Evolutionary conservation across 495 filamentous ascomycete genomes (phyloP), one percentile per base, ranked within the genome.

Genomic region (Chaetomium fimeti): DNA sequence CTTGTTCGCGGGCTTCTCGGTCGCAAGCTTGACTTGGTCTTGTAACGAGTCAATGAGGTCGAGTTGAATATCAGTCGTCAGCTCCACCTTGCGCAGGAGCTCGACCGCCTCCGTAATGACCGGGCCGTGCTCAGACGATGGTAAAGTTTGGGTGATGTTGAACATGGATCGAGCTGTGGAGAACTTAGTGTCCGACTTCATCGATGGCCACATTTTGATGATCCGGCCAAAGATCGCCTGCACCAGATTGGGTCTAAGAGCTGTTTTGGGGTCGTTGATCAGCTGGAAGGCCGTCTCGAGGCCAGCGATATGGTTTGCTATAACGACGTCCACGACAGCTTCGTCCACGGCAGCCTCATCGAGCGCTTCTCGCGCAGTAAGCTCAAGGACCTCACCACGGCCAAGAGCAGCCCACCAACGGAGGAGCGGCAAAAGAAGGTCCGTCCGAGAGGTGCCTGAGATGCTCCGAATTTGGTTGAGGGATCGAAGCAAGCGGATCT

Each of bases 401-500:
- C 73, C 74, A 40, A 88, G 71, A 6, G 73, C 70, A 45, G 82
- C 76, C 90, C 91, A 94, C 52, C 79, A 75, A 32, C 84, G 79
- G 32, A 97, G 77, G 1, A 89, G 61, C 3, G 91, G 90, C 25
- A 91, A 75, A 9, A 98, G 77, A 29, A 88, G 75, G 63, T 87
- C 85, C 3, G 87, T 88, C 47, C 90, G 85, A 6, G 88, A 88
- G 32, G 77, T 83, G 13, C 82, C 82, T 2, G 85, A 85, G 11
- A 88, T 81, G 69, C 89, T 92, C 45, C 87, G 85, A 29, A 91
- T 76, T 43, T 82, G 78, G 68, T 90, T 91, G 62, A 97, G 75
- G 38, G 89, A 76, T n/a, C 76, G 77, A 18, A 98, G 79, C 22
- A 98, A 76, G 25, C 82, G 79, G 24, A 88, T 69, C 65, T 92